Evolutionary conservation across 306 rosid species (phyloP).

Genomic region (Biancaea sappan): DNA sequence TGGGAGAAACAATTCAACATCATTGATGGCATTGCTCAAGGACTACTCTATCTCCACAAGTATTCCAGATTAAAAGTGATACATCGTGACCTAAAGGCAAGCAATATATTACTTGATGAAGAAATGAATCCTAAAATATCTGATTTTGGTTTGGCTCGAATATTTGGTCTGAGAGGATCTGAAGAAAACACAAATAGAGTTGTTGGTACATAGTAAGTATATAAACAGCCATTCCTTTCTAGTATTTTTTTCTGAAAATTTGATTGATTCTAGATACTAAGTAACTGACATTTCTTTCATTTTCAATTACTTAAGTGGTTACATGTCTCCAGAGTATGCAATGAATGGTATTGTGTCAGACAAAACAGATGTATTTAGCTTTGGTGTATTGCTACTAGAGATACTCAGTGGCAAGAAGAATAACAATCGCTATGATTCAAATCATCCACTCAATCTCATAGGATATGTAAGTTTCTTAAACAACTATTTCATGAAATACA

Average conservation of each 20-base stretch:
- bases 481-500: neutral
- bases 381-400: conserved; percentile 37
- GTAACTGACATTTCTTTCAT: neutral
- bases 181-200: conserved; percentile 49
- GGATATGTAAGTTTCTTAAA: conserved; percentile 27
- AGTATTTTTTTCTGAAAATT: neutral
- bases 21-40: conserved; percentile 46
- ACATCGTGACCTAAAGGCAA: conserved; percentile 49
- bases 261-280: neutral
- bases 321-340: conserved; percentile 41
- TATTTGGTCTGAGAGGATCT: conserved; percentile 27
- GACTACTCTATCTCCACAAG: conserved; percentile 41
- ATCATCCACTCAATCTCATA: conserved; percentile 13
- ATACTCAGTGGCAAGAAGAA: conserved; percentile 33
- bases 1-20: conserved; percentile 43
- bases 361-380: conserved; percentile 47
- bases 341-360: conserved; percentile 35
- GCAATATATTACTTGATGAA: conserved; percentile 45
- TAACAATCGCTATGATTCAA: neutral
- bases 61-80: conserved; percentile 50
- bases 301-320: conserved; percentile 21
- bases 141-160: conserved; percentile 53
- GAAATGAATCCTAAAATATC: conserved; percentile 52
- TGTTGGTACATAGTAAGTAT: conserved; percentile 46
- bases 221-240: neutral